Base-by-base conservation (phyloP, 768 basidiomycete species). In the Boletus tomentosulus region DNA sequence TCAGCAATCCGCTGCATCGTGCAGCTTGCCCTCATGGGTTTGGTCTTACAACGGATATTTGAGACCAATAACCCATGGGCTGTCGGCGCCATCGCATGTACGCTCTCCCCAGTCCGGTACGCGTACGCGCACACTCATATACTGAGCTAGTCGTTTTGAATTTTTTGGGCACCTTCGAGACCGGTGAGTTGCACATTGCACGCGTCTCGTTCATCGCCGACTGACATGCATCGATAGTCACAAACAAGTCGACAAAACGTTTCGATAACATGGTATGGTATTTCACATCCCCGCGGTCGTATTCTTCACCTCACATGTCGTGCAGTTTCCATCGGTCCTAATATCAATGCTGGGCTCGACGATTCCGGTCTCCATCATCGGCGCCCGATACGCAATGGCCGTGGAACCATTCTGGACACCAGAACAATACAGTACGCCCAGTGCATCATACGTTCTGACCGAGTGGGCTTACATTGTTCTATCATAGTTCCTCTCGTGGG, bases 351-450 rank as follows among this genome's bases (percentile, higher is more conserved):
- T 90, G 9, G 78, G 76, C n/a, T 86, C 87, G 0, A 90, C 88
- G 0, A 81, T 91, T 31, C 89, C 90, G 0, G 82, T 91, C 25
- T 87, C 91, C 1, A 79, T 93, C 51, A 71, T 92, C 11, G 91
- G 91, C 0, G 77, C 81, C 1, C 78, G 79, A 6, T 92, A 80
- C 59, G 87, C 90, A 3, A 92, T 94, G 87, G 75, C 78, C 0
- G 74, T 86, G 13, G 66, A 79, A 0, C 89, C 89, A 3, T 91
- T 94, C 68, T 94, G 93, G 92, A 79, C 74, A 25, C 90, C 92
- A 0, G 82, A 84, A 35, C 87, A 91, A 64, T 93, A 85, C 61
- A 85, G 90, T 89, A 56, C 39, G 84, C 57, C 16, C 4, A 28
- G 28, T 5, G 24, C 11, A 22, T 25, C 30, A 41, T 24, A 37